Evolutionary conservation across 2,329 filamentous ascomycete genomes (phyloP).

Genomic region (Geosmithia flava): DNA sequence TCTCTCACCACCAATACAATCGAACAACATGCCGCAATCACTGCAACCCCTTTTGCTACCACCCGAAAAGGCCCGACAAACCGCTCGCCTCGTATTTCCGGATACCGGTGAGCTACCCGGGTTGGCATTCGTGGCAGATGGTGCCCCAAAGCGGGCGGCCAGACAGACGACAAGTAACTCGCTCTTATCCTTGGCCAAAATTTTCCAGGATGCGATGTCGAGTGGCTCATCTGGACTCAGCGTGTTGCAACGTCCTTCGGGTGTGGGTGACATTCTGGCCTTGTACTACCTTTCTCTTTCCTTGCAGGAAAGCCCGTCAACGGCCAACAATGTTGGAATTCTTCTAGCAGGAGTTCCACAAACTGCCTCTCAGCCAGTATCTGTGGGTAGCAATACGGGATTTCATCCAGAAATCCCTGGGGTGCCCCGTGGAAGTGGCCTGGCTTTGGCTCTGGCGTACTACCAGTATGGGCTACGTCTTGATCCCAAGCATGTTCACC

Average conservation of each 20-base stretch:
- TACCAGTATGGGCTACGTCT: slow-evolving; percentile 89
- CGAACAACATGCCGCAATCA: slow-evolving; percentile 3
- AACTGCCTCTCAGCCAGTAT: slow-evolving; percentile 16
- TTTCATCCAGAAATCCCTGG: slow-evolving; percentile 51
- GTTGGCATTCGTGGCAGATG: slow-evolving; percentile 57
- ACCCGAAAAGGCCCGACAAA: slow-evolving; percentile 72
- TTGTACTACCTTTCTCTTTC: slow-evolving; percentile 93
- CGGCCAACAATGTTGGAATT: slow-evolving; percentile 96
- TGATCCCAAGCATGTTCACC: slow-evolving; percentile 81
- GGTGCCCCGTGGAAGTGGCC: slow-evolving; percentile 72
- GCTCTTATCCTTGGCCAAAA: slow-evolving; percentile 86
- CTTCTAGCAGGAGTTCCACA: slow-evolving; percentile 91
- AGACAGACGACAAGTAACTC: slow-evolving; percentile 94
- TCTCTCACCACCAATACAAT: slow-evolving; percentile 30
- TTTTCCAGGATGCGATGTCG: slow-evolving; percentile 92
- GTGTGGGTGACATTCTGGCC: slow-evolving; percentile 83
- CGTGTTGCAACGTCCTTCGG: slow-evolving; percentile 50
- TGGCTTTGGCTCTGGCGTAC: slow-evolving; percentile 79
- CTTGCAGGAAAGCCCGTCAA: slow-evolving; percentile 89
- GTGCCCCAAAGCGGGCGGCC: slow-evolving; percentile 62
- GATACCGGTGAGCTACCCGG: slow-evolving; percentile 68
- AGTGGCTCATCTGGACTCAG: slow-evolving; percentile 46
- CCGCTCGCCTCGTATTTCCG: slow-evolving; percentile 72
- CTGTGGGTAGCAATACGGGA: not conserved
- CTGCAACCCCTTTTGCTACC: slow-evolving; percentile 58